Base-by-base conservation (phyloP, 805 yeast species). In the Lachancea sp. region DNA sequence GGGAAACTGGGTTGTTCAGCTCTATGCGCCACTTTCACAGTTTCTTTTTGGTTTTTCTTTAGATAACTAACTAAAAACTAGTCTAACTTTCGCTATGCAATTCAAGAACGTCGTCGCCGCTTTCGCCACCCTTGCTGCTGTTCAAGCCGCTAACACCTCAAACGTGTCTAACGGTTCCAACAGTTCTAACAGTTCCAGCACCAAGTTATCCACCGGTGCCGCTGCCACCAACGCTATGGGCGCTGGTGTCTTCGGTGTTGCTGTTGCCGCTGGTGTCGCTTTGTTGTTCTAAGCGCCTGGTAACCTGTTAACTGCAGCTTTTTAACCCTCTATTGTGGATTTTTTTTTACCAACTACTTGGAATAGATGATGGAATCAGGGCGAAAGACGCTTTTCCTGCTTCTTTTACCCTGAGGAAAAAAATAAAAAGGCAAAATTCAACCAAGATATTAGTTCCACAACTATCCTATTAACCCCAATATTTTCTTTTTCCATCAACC, bases 171-270 rank as follows among this genome's bases (percentile, higher is more conserved):
- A 65, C 56, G 57, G 68, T 46, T 66, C 83, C 42, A 55, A 65
- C 58, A 58, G 70, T 42, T 61, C 75, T 43, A 62, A 51, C 54
- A 67, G 66, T 56, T 60, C 58, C 48, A 20, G 21, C 38, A 56
- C 67, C 47, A 68, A 71, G 54, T 61, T 59, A 51, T 63, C 71
- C 31, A 63, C 70, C 54, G 73, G 70, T 55, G 77, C 74, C 55
- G 80, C 75, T 56, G 70, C 65, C 49, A 64, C 72, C 52, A 70
- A 69, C 65, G 72, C 75, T 49, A 70, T 74, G 61, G 78, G 80
- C 68, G 83, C 86, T 61, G 80, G 83, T 69, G 76, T 78, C 61
- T 69, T 80, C 58, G 89, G 87, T 75, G 88, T 84, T 57, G 85
- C 80, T 63, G 84, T 83, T 54, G 89, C 88, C 53, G 89, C 88